phyloP scores from a whole-genome alignment of 129 eudicot species.

The Logfia minima region DNA sequence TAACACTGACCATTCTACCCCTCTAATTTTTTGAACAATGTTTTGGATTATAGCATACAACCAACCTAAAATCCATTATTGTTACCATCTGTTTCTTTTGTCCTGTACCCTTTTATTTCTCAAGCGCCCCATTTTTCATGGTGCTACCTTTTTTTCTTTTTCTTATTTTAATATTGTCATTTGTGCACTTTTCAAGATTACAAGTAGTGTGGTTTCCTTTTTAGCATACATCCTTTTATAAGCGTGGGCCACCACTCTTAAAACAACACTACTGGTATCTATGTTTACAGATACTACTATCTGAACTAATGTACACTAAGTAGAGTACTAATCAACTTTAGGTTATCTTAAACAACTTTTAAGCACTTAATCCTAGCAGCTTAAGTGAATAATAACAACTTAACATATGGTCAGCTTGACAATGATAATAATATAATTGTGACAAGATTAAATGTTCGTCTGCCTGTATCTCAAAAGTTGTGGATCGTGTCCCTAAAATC shows the following conservation, averaged over 20 bases:
- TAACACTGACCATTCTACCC: conserved; percentile 26
- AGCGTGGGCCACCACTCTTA: conserved; percentile 6
- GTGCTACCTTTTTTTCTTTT: background rate
- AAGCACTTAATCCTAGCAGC: background rate
- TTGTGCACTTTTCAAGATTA: conserved; percentile 16
- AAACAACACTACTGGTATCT: conserved; percentile 27
- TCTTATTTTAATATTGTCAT: background rate
- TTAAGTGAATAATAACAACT: background rate
- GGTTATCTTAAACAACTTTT: background rate
- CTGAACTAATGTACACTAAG: background rate
- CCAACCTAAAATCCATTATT: background rate
- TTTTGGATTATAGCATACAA: conserved; percentile 23
- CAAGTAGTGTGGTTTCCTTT: conserved; percentile 14
- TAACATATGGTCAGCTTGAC: background rate
- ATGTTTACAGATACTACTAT: conserved; percentile 7
- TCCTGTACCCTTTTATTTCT: conserved; percentile 30
- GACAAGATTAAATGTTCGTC: no score
- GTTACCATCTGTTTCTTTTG: conserved; percentile 28
- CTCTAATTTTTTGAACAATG: conserved; percentile 18
- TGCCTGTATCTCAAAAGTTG: no score
- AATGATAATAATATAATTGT: no score
- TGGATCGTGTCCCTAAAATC: background rate
- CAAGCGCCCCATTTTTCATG: background rate
- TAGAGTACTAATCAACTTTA: background rate
- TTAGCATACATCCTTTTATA: conserved; percentile 11